Conservation (phyloP, 2,329 filamentous ascomycete genomes). For the Trichoderma pleuroti region DNA sequence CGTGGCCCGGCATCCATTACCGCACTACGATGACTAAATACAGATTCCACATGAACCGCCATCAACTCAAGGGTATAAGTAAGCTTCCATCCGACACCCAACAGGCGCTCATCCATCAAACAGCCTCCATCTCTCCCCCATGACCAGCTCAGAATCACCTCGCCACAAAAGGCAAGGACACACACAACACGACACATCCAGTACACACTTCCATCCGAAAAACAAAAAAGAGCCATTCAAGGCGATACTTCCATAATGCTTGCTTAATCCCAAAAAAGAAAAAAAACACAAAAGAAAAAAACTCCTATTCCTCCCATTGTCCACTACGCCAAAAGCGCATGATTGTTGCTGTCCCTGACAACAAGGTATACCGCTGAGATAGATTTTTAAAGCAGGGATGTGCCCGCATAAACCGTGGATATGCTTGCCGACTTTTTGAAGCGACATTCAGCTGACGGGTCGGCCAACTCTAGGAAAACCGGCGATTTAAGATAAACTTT, state of each 20-base stretch:
- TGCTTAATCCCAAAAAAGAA: background rate
- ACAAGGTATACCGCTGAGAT: background rate
- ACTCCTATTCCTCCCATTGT: background rate
- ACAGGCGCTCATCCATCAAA: background rate
- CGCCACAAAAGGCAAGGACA: background rate
- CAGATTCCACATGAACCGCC: background rate
- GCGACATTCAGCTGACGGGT: background rate
- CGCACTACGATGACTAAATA: background rate
- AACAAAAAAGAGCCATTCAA: background rate
- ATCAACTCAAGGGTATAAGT: slow-evolving; percentile 15
- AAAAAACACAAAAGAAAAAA: background rate
- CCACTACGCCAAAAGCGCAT: slow-evolving; percentile 1
- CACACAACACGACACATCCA: background rate
- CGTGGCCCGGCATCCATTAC: background rate
- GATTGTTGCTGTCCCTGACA: background rate
- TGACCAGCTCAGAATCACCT: background rate
- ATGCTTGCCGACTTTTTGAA: background rate
- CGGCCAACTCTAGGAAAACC: background rate
- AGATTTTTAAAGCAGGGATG: background rate
- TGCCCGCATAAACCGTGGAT: background rate
- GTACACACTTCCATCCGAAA: background rate
- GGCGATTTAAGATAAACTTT: background rate
- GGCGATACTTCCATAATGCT: background rate
- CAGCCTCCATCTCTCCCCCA: slow-evolving; percentile 1
- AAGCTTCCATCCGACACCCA: background rate